Conservation (phyloP, 2,329 filamentous ascomycete genomes). For the Fusarium poae region DNA sequence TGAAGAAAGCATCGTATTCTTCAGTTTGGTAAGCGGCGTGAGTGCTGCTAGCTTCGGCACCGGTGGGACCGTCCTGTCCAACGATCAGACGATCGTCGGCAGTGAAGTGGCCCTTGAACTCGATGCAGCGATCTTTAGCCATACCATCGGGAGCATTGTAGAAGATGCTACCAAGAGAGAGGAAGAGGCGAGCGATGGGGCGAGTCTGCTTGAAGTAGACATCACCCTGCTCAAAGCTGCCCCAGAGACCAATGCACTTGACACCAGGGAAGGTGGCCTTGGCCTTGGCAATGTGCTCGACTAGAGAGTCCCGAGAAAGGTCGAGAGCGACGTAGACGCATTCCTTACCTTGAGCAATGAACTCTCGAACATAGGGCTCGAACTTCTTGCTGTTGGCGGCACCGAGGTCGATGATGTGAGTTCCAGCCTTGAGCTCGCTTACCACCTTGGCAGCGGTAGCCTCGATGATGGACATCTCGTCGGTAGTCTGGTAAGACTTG, state of each 20-base stretch:
- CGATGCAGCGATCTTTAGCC: slow-evolving; percentile 32
- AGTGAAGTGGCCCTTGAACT: slow-evolving; percentile 36
- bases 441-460: slow-evolving; percentile 35
- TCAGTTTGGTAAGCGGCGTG: slow-evolving; percentile 33
- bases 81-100: slow-evolving; percentile 33
- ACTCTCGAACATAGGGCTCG: slow-evolving; percentile 39
- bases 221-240: slow-evolving; percentile 43
- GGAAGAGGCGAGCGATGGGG: slow-evolving; percentile 23
- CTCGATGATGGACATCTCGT: slow-evolving; percentile 43
- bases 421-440: slow-evolving; percentile 17
- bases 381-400: slow-evolving; percentile 44
- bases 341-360: slow-evolving; percentile 36
- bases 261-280: slow-evolving; percentile 38
- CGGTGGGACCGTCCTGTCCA: slow-evolving; percentile 37
- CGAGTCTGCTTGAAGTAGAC: slow-evolving; percentile 31
- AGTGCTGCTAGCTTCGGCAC: neutral
- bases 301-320: slow-evolving; percentile 26
- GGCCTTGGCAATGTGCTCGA: slow-evolving; percentile 29
- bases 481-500: slow-evolving; percentile 40
- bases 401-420: slow-evolving; percentile 44
- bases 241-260: slow-evolving; percentile 40
- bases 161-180: slow-evolving; percentile 44
- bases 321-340: slow-evolving; percentile 44
- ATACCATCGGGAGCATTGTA: slow-evolving; percentile 44
- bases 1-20: slow-evolving; percentile 39